Base-by-base conservation (phyloP, 116 monocot genomes). In the Papilionanthe hybrid region DNA sequence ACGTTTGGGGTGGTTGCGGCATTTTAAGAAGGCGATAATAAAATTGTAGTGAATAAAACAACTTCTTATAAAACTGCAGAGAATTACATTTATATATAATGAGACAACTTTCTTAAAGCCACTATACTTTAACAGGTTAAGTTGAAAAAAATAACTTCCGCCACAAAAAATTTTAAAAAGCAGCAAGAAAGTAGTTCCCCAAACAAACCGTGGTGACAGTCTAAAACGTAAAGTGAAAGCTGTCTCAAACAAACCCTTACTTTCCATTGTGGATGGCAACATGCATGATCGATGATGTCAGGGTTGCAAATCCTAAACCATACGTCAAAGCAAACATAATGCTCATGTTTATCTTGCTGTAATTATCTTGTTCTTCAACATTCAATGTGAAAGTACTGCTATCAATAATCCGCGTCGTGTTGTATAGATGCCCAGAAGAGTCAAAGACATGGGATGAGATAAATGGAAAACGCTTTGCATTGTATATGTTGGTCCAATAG, bases 401-500 rank as follows among this genome's bases (percentile, higher is more conserved):
- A 42, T 85, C 75, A 4, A 85, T 81, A 17, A 85, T 74, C 9
- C 85, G 28, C 5, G 47, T 74, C 5, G 72, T 81, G 67, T 85
- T 85, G 50, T 85, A 85, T 0, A 4, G 3, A 1, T 49, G 30
- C 19, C 72, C 85, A 0, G 28, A 5, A 2, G 68, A 79, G 79
- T 86, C 82, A 22, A 50, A 86, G 69, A 76, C 76, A 19, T 55
- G 42, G n/a, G 82, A 53, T 4, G 81, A 58, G 9, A 80, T 72
- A 0, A 87, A 11, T 8, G 88, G 80, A 23, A 82, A 88, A 5
- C 17, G 56, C 55, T 80, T 85, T 20, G 88, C 82, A 15, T 71
- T 73, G 79, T 48, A 88, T 1, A 78, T 25, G 25, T 88, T 75
- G 41, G 74, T 78, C 85, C 80, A 85, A 48, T 88, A 88, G 3